phyloP scores from a whole-genome alignment of 352 stramenopile species.

The Phytopythium oedochilum region DNA sequence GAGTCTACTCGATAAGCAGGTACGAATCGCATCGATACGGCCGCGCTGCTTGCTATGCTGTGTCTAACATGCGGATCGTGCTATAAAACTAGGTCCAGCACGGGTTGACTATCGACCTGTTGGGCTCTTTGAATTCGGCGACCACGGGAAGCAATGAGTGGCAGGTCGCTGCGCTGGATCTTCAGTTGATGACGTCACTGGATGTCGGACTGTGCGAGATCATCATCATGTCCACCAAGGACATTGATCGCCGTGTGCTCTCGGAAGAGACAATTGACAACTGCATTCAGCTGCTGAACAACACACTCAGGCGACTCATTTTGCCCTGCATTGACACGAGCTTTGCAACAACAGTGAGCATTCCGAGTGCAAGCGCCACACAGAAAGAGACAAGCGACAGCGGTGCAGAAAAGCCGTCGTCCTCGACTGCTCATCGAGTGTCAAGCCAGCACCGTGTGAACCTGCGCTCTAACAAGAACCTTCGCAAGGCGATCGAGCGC shows the following conservation, averaged over 20 bases:
- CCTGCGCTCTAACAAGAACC: constrained; percentile 42
- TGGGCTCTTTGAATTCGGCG: not conserved
- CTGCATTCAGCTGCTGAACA: constrained; percentile 63
- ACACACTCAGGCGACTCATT: constrained; percentile 48
- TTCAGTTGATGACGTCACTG: constrained; percentile 37
- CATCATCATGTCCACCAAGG: constrained; percentile 58
- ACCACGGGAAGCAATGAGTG: constrained; percentile 25
- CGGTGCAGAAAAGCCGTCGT: not conserved
- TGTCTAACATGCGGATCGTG: not conserved
- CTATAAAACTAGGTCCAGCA: not conserved
- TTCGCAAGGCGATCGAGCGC: constrained; percentile 48
- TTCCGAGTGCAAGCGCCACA: not conserved
- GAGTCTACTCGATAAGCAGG: constrained; percentile 47
- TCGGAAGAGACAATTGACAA: constrained; percentile 84
- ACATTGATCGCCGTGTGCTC: constrained; percentile 65
- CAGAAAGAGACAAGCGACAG: not conserved
- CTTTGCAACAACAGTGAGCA: constrained; percentile 19
- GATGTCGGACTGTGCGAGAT: constrained; percentile 74
- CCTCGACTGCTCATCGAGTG: constrained; percentile 5
- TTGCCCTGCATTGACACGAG: constrained; percentile 67
- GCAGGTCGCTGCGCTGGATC: constrained; percentile 26
- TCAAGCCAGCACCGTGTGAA: constrained; percentile 26
- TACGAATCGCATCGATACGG: no score
- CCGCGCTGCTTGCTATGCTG: not conserved
- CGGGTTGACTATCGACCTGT: constrained; percentile 1